Evolutionary conservation across 352 stramenopile genomes (phyloP).

Genomic region (Phytophthora boehmeriae): DNA sequence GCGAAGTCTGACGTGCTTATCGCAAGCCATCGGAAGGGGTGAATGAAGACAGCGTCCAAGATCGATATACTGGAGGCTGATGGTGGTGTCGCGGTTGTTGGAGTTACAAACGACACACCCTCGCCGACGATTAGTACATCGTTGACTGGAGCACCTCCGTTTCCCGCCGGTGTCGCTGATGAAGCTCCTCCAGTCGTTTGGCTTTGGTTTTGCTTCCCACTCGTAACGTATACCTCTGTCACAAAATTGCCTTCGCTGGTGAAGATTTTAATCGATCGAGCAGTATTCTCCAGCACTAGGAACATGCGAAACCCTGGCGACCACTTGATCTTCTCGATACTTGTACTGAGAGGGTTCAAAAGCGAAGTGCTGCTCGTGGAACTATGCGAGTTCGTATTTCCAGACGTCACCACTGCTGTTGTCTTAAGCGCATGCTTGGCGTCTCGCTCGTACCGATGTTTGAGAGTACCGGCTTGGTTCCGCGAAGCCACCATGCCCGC

Average conservation of each 20-base stretch:
- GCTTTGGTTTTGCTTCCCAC: slow-evolving; percentile 30
- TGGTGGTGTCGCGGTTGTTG: slow-evolving; percentile 10
- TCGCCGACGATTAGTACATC: slow-evolving; percentile 29
- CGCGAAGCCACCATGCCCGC: slow-evolving; percentile 82
- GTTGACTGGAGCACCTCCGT: slow-evolving; percentile 8
- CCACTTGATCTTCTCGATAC: slow-evolving; percentile 78
- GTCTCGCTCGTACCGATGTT: slow-evolving; percentile 78
- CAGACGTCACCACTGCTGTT: slow-evolving; percentile 1
- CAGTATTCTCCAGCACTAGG: slow-evolving; percentile 67
- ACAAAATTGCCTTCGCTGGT: slow-evolving; percentile 56
- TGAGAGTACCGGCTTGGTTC: slow-evolving; percentile 45
- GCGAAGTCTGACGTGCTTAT: slow-evolving; percentile 80
- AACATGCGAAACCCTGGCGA: slow-evolving; percentile 65
- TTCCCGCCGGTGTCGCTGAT: slow-evolving; percentile 3
- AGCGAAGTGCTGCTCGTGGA: slow-evolving; percentile 6
- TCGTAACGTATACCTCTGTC: slow-evolving; percentile 41
- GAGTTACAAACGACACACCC: slow-evolving; percentile 24
- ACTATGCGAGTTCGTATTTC: neutral
- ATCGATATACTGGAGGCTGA: slow-evolving; percentile 52
- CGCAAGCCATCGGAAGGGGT: slow-evolving; percentile 62
- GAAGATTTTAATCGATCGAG: slow-evolving; percentile 77
- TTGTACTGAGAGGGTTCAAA: slow-evolving; percentile 42
- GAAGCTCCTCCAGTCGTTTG: slow-evolving; percentile 3
- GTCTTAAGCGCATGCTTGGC: slow-evolving; percentile 64
- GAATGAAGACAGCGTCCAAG: slow-evolving; percentile 70